Evolutionary conservation across 352 stramenopile species (phyloP), one percentile per base, ranked within the genome.

Genomic region (Globisporangium barbulae): DNA sequence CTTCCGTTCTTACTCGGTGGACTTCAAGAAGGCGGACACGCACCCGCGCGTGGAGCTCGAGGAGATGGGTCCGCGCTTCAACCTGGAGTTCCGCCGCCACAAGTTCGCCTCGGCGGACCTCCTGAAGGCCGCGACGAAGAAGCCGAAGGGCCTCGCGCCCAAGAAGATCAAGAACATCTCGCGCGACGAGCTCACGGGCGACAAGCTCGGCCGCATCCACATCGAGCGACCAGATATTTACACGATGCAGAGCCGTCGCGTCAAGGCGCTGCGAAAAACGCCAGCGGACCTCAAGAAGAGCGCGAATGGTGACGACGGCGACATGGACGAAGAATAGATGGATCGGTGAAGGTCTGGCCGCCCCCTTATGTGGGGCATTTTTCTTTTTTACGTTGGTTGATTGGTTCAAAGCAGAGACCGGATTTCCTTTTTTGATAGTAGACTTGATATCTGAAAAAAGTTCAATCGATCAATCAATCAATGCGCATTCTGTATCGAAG

Each of bases 101-200:
- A 97, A 98, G 74, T 97, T 98, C 69, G 96, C 97, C 13, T 94
- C 93, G 22, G 75, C 90, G 44, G 97, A 99, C 67, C 69, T 99
- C 55, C 96, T 97, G 78, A 99, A 99, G 83, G 81, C 88, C 4
- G 87, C 97, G 13, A 92, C 96, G 52, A 98, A 98, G 83, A 98
- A 97, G 67, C 84, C 89, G 10, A 97, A 96, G 81, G 89, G 84
- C 54, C 69, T 97, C 52, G 87, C 93, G 55, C 77, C 89, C 25
- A 98, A 98, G 81, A 98, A 99, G 88, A 90, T 98, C 74, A 99
- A 99, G 88, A 98, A 98, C 73, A 97, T 99, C 71, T 96, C 96
- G 72, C 79, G 80, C 74, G 97, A 98, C 64, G 98, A 98, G 72
- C 78, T 98, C 53, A 98, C 98, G 75, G 96, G 97, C 69, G 97